Percentiles rank a stretch among this genome's conserved stretches.
Conservation (phyloP, 1,284 basidiomycete genomes). For the Inonotus obliquus region DNA sequence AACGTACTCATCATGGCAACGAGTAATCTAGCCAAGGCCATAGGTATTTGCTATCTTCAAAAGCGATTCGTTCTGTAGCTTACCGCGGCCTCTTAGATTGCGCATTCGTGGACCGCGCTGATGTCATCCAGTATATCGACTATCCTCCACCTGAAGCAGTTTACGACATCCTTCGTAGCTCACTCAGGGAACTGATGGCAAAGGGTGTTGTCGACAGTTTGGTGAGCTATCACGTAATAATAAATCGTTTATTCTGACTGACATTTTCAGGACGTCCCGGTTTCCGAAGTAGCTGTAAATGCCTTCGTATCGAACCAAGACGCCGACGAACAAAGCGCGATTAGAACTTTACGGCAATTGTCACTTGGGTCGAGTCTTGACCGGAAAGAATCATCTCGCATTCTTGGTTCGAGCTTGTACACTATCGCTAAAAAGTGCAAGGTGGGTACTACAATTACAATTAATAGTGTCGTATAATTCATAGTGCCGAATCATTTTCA, state of each 20-base stretch:
- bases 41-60: constrained; percentile 52
- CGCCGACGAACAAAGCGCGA: constrained; percentile 2
- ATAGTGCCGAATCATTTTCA: constrained; percentile 29
- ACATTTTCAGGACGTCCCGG: constrained; percentile 32
- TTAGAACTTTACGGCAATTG: constrained; percentile 8
- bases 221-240: constrained; percentile 31
- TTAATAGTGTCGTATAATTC: background rate
- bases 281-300: constrained; percentile 24
- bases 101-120: constrained; percentile 95
- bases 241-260: constrained; percentile 28
- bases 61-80: background rate
- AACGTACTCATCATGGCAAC: constrained; percentile 97
- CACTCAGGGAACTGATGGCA: constrained; percentile 74
- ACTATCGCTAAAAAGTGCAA: constrained; percentile 67
- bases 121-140: constrained; percentile 94
- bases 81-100: constrained; percentile 51
- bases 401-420: constrained; percentile 56
- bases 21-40: constrained; percentile 91
- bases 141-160: constrained; percentile 86
- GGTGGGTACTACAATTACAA: constrained; percentile 41
- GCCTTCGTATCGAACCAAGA: constrained; percentile 17
- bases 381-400: constrained; percentile 29
- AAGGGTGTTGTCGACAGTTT: constrained; percentile 64
- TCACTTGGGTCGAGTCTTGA: background rate
- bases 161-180: constrained; percentile 89